These are phyloP conservation scores for Globisporangium nodosum DNA, from an alignment of 352 stramenopile genomes.

Conservation along the genomic window DNA sequence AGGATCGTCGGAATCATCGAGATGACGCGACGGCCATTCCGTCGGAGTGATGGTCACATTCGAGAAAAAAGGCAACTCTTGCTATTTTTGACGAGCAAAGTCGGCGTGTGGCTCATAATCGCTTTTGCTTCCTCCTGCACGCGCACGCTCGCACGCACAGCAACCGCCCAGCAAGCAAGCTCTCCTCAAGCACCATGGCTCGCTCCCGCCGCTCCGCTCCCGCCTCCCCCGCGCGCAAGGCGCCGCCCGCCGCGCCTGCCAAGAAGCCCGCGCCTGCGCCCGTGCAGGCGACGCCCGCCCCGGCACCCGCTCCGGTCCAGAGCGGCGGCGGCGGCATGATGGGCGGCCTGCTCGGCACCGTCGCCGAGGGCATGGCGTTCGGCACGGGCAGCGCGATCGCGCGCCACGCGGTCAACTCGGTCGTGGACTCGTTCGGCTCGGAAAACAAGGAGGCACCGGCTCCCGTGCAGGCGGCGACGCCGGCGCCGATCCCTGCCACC, in stretches of 20 bases:
- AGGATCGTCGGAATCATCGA: no score
- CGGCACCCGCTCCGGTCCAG: constrained; percentile 26
- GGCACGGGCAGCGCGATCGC: constrained; percentile 95
- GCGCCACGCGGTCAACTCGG: constrained; percentile 78
- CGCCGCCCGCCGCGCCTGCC: constrained; percentile 12
- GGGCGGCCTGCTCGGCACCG: constrained; percentile 90
- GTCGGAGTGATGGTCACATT: constrained; percentile 8
- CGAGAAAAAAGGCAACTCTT: not conserved
- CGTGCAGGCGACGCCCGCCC: constrained; percentile 24
- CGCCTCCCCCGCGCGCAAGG: constrained; percentile 41
- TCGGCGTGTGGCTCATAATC: constrained; percentile 5
- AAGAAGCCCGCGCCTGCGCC: constrained; percentile 15
- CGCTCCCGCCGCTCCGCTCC: constrained; percentile 55
- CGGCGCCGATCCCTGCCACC: constrained; percentile 11
- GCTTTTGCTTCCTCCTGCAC: constrained; percentile 5
- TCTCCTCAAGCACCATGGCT: constrained; percentile 30
- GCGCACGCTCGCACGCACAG: constrained; percentile 1
- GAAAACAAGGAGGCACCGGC: constrained; percentile 27
- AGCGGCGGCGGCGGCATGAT: constrained; percentile 74
- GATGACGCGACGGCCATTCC: not conserved
- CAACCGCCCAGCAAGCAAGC: not conserved
- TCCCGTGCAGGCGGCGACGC: constrained; percentile 1
- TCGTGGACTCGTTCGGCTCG: constrained; percentile 57
- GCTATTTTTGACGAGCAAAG: no score
- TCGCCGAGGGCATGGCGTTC: constrained; percentile 96